phyloP scores from a whole-genome alignment of 2,329 filamentous ascomycete species.

The Pseudonectria foliicola region DNA sequence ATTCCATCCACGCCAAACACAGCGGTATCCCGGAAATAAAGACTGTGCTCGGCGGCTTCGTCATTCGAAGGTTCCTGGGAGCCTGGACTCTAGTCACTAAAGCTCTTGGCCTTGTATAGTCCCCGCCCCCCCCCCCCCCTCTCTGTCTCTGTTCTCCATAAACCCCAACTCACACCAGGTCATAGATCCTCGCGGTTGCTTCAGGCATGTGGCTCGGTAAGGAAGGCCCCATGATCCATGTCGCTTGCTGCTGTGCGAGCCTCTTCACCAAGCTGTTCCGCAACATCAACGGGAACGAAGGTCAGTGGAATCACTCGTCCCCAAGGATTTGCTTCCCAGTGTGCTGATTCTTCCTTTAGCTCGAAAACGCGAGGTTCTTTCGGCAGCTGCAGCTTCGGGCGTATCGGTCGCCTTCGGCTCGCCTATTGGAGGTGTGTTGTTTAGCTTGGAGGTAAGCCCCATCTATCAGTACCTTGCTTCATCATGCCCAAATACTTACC shows the following conservation, averaged over 20 bases:
- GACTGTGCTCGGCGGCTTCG: constrained; percentile 86
- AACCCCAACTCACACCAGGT: no score
- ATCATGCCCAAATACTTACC: constrained; percentile 6
- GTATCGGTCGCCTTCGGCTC: constrained; percentile 93
- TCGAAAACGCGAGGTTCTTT: constrained; percentile 86
- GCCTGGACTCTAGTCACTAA: constrained; percentile 86
- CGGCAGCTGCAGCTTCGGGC: constrained; percentile 83
- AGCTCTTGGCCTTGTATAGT: constrained; percentile 71
- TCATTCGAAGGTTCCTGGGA: constrained; percentile 81
- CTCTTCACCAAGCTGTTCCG: constrained; percentile 85
- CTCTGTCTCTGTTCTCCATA: constrained; percentile 16
- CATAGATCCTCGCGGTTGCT: constrained; percentile 76
- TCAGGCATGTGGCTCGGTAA: constrained; percentile 97
- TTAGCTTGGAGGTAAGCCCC: constrained; percentile 72
- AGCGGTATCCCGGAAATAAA: constrained; percentile 98
- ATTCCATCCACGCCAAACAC: constrained; percentile 82
- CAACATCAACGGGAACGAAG: constrained; percentile 77
- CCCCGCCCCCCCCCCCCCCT: not conserved
- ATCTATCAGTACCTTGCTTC: not conserved
- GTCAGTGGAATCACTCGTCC: constrained; percentile 32
- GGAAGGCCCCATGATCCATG: constrained; percentile 90
- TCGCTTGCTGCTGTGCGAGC: constrained; percentile 93
- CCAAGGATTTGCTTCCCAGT: no score
- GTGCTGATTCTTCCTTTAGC: constrained; percentile 42
- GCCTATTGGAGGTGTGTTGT: constrained; percentile 88